Evolutionary conservation across 768 basidiomycete genomes (phyloP).

Genomic region (Mycena epipterygia): DNA sequence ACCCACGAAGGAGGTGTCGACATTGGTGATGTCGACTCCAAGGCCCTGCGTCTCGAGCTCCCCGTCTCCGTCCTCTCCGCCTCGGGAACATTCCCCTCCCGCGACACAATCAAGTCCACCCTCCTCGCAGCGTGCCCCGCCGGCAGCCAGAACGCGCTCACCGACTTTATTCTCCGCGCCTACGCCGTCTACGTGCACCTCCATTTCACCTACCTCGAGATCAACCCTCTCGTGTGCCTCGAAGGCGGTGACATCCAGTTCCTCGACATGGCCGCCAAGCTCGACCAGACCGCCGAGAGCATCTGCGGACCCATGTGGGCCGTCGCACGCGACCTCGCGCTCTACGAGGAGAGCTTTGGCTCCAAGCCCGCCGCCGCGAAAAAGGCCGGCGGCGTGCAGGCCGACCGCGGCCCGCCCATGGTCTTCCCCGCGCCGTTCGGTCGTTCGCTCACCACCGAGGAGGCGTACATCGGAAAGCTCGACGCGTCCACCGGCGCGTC

Average conservation of each 20-base stretch:
- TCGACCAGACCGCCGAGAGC: slow-evolving; percentile 98
- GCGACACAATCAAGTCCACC: slow-evolving; percentile 77
- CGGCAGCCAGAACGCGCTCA: slow-evolving; percentile 89
- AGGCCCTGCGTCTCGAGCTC: slow-evolving; percentile 91
- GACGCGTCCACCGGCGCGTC: slow-evolving; percentile 98
- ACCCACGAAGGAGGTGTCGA: slow-evolving; percentile 99
- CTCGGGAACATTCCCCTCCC: slow-evolving; percentile 81
- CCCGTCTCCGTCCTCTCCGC: slow-evolving; percentile 67
- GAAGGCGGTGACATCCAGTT: slow-evolving; percentile 90
- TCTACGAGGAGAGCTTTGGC: slow-evolving; percentile 67
- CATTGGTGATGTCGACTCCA: slow-evolving; percentile 97
- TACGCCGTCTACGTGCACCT: slow-evolving; percentile 99
- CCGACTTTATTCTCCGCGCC: slow-evolving; percentile 94
- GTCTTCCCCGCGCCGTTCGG: slow-evolving; percentile 97
- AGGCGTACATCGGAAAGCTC: slow-evolving; percentile 99
- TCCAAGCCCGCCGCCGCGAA: slow-evolving; percentile 57
- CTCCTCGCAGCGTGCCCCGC: slow-evolving; percentile 89
- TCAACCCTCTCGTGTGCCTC: slow-evolving; percentile 97
- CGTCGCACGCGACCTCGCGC: slow-evolving; percentile 89
- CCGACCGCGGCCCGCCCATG: slow-evolving; percentile 98
- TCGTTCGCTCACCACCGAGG: slow-evolving; percentile 97
- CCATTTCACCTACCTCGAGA: slow-evolving; percentile 99
- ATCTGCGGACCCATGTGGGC: slow-evolving; percentile 99
- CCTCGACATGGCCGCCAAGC: slow-evolving; percentile 99
- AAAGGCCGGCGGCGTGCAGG: slow-evolving; percentile 68